Base-by-base conservation (phyloP, 2,329 filamentous ascomycete species). In the Paraphoma chrysanthemicola region DNA sequence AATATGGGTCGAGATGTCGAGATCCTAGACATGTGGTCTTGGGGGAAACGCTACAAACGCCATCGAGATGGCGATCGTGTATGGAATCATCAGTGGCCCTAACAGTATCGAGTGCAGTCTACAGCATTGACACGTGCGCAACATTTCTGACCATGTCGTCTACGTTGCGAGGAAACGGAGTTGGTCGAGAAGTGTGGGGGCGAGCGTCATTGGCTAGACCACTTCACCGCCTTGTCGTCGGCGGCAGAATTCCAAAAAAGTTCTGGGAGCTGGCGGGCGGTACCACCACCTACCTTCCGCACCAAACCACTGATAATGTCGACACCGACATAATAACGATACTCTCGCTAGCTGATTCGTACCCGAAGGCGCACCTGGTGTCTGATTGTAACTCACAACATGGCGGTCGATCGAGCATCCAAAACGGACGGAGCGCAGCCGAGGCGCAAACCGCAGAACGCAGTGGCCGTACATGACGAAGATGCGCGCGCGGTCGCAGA, bases 401-500 rank as follows among this genome's bases (percentile, higher is more conserved):
- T 74, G 72, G 63, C 69, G 23, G 62, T 62, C 16, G 63, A 67
- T 36, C 55, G 57, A 36, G 61, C 56, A 11, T 33, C 64, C 1
- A 68, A 66, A 48, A 44, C 67, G 39, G 49, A 44, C 45, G 46
- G 57, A 14, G 48, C 57, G 12, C 58, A 67, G 41, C 41, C 58
- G 44, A 62, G 56, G 51, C 66, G 66, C 60, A 73, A 68, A 53
- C 61, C 69, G 57, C 59, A 64, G 28, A 65, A 56, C 45, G 53
- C 48, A 46, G 60, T 66, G 42, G 60, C 64, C 18, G 47, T 64
- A 16, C 53, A 64, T 52, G 67, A 72, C 50, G 70, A 69, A 54
- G 74, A 76, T 48, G 62, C 69, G 14, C 64, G 63, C 54, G 70
- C 65, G 50, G 43, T 70, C 31, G 68, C 68, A 29, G 62, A 68